phyloP scores from a whole-genome alignment of 1,139 yeast species.

The Geotrichum citri-aurantii region DNA sequence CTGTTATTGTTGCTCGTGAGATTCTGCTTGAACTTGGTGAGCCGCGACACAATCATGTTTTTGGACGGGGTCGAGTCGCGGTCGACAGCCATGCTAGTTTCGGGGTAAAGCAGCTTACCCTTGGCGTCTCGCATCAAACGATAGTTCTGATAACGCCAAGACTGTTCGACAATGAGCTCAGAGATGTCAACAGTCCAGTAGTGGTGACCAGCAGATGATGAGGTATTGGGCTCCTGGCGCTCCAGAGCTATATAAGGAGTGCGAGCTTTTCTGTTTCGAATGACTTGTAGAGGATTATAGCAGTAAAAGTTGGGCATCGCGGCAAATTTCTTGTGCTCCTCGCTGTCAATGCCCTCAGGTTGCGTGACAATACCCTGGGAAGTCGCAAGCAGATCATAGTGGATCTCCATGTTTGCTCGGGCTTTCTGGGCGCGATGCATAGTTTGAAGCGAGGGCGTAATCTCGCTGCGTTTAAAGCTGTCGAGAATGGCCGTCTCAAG shows the following conservation, averaged over 20 bases:
- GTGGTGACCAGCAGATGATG: not conserved
- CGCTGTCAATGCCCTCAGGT: not conserved
- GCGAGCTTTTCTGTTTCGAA: constrained; percentile 52
- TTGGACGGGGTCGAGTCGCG: not conserved
- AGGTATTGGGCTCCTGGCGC: not conserved
- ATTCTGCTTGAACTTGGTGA: not conserved
- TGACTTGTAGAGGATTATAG: constrained; percentile 75
- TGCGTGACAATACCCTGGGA: constrained; percentile 18
- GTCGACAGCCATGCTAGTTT: not conserved
- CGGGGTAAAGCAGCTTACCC: constrained; percentile 19
- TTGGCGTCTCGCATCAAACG: not conserved
- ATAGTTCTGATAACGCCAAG: constrained; percentile 16
- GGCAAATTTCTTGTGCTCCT: not conserved
- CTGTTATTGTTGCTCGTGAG: not conserved
- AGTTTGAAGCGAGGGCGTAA: constrained; percentile 2
- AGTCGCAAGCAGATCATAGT: constrained; percentile 4
- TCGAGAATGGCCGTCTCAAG: not conserved
- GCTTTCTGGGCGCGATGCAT: constrained; percentile 12
- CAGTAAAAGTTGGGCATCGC: not conserved
- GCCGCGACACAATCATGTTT: not conserved
- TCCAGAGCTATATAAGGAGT: not conserved
- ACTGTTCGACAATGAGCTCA: constrained; percentile 32
- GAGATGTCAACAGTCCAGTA: constrained; percentile 29
- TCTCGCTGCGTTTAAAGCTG: not conserved
- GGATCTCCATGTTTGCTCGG: constrained; percentile 13